Percentiles rank a stretch among this genome's conserved stretches.
Evolutionary conservation across 306 rosid genomes (phyloP).

Genomic region (Cicer arietinum): DNA sequence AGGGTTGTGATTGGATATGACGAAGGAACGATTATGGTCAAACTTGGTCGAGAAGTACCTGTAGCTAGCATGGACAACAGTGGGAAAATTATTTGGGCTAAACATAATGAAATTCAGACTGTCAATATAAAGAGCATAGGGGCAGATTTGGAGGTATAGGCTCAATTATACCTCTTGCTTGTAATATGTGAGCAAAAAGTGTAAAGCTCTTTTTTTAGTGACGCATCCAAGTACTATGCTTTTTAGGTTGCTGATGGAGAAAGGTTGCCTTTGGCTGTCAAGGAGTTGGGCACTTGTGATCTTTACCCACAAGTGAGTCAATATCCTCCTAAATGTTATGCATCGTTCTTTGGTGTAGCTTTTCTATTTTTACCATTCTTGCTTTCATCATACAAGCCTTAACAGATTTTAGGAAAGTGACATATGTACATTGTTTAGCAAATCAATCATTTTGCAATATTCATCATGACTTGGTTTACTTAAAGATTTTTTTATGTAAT

Average conservation of each 20-base stretch:
- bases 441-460: constrained; percentile 30
- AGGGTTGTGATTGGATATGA: constrained; percentile 99
- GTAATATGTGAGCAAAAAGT: constrained; percentile 29
- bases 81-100: constrained; percentile 98
- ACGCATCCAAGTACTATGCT: constrained; percentile 42
- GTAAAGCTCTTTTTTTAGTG: constrained; percentile 30
- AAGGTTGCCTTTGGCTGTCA: constrained; percentile 94
- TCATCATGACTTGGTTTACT: neutral
- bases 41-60: constrained; percentile 99
- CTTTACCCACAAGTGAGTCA: constrained; percentile 92
- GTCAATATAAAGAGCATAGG: constrained; percentile 95
- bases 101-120: constrained; percentile 96
- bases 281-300: constrained; percentile 98
- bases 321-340: constrained; percentile 36
- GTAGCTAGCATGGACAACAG: constrained; percentile 98
- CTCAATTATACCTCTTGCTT: constrained; percentile 36
- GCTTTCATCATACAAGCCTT: constrained; percentile 28
- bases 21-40: constrained; percentile 97
- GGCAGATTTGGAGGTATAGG: constrained; percentile 86
- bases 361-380: constrained; percentile 24
- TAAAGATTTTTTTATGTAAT: neutral
- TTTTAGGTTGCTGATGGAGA: constrained; percentile 94
- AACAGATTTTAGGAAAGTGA: constrained; percentile 32
- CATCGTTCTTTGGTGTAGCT: constrained; percentile 31
- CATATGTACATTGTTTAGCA: constrained; percentile 28